Evolutionary conservation across 1,139 yeast genomes (phyloP), one percentile per base, ranked within the genome.

Genomic region (Kurtzmaniella natalensis): DNA sequence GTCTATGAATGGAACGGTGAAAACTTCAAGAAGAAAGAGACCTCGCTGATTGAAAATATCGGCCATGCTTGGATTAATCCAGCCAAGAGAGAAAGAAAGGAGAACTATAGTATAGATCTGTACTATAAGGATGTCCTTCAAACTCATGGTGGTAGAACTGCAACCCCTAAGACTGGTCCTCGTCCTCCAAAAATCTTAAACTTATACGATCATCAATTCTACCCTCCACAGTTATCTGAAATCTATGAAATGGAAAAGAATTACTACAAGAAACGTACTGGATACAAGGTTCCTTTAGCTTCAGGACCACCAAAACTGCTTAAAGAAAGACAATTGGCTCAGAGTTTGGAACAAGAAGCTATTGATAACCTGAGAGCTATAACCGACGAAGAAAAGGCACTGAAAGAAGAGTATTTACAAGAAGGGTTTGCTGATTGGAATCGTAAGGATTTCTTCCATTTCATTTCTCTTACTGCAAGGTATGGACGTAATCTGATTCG

Each of bases 1-100:
- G 88, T 85, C 6, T 83, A 83, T 54, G 92, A 83, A 56, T 83
- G 94, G 94, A 81, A 83, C 54, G 94, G 94, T 31, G 79, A 81
- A 43, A 82, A 81, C 49, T 83, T 82, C 61, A 81, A 81, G 55
- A 82, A 81, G 64, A 80, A 79, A 45, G 70, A 70, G 25, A 59
- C 63, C 30, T 54, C 70, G 26, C 63, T 67, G 15, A 55, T 62
- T 31, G 47, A 64, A 18, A 59, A 56, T 37, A 57, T 69, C 37
- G 72, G 71, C 16, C 74, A 68, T 42, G 75, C 66, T 8, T 81
- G 86, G 86, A 77, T 82, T 39, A 77, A 81, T 41, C 88, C 89
- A 2, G 74, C 85, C 2, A 82, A 81, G 50, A 72, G 94, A 61
- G 92, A 82, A 55, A 70, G 92, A 42, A 82, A 81, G 50, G 86